Evolutionary conservation across 257 asterid genomes (phyloP), one percentile per base, ranked within the genome.

Genomic region (Fraxinus anomala): DNA sequence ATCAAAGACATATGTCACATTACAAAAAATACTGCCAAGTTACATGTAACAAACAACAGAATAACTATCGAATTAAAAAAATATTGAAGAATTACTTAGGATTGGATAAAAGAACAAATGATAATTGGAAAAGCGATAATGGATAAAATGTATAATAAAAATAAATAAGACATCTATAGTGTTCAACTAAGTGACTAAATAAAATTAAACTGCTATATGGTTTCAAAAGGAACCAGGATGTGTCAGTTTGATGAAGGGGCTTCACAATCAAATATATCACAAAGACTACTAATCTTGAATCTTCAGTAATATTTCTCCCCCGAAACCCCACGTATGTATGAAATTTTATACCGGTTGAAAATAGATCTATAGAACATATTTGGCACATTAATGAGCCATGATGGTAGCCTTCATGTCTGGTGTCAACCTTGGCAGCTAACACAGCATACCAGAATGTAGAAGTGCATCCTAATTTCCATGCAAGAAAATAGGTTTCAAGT

Each of bases 1-100:
- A 85, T 85, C 12, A 68, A 61, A 63, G 51, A 78, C 66, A 68
- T 82, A 78, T n/a, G 70, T 80, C 66, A 73, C 42, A 77, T 82
- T 8, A 77, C 56, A 69, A 81, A 54, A 74, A 30, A 66, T 63
- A 42, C 14, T 66, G 10, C 40, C n/a, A 39, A 77, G 68, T 77
- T 23, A 42, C 66, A 71, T 49, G 33, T 42, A 77, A 28, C 40
- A 28, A 37, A 73, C 30, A 54, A 26, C 23, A 23, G 49, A 30
- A 31, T 14, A 77, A 73, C 54, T 24, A 63, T 59, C n/a, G 37
- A 72, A 51, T 31, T 23, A 59, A 65, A 70, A 24, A 19, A 67
- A 17, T 31, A 66, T n/a, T 23, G 16, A 42, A 42, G 51, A 42
- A 42, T 42, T 42, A 3, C 17, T 42, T 42, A 13, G 51, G 17